Evolutionary conservation across 2,329 filamentous ascomycete genomes (phyloP).

Genomic region (Claviceps digitariae): DNA sequence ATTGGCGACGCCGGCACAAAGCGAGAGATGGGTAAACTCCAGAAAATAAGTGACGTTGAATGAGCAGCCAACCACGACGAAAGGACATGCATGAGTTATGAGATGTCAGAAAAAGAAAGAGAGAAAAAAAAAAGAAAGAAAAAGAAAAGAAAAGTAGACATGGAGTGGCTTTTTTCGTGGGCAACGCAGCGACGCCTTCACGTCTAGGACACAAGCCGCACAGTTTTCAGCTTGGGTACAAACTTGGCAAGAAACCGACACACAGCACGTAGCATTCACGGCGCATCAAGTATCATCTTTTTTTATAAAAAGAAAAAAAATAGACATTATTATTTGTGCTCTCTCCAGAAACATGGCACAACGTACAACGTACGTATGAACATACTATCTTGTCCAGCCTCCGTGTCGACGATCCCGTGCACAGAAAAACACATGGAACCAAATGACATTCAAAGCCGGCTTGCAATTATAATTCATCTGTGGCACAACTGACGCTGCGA

Average conservation of each 20-base stretch:
- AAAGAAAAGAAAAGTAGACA: background rate
- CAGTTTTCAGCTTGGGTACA: background rate
- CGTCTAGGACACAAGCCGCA: background rate
- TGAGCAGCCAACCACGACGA: conserved; percentile 17
- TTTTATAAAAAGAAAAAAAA: too few species aligned
- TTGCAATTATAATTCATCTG: conserved; percentile 72
- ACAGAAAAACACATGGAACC: conserved; percentile 16
- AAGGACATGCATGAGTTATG: background rate
- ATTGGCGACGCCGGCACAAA: conserved; percentile 88
- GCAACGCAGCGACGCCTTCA: too few species aligned
- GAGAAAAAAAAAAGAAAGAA: background rate
- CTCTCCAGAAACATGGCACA: too few species aligned
- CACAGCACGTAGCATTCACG: background rate
- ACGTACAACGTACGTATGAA: too few species aligned
- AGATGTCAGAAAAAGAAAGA: background rate
- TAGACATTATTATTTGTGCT: too few species aligned
- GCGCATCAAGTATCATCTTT: background rate
- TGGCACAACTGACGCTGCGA: conserved; percentile 65
- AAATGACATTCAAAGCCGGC: conserved; percentile 39
- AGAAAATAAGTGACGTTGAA: conserved; percentile 77
- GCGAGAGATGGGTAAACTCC: conserved; percentile 82
- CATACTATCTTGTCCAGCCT: conserved; percentile 9
- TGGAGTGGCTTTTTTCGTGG: background rate
- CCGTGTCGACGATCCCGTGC: conserved; percentile 16
- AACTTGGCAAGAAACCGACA: background rate